Conservation (phyloP, 495 filamentous ascomycete species). For the Penicillium angulare region DNA sequence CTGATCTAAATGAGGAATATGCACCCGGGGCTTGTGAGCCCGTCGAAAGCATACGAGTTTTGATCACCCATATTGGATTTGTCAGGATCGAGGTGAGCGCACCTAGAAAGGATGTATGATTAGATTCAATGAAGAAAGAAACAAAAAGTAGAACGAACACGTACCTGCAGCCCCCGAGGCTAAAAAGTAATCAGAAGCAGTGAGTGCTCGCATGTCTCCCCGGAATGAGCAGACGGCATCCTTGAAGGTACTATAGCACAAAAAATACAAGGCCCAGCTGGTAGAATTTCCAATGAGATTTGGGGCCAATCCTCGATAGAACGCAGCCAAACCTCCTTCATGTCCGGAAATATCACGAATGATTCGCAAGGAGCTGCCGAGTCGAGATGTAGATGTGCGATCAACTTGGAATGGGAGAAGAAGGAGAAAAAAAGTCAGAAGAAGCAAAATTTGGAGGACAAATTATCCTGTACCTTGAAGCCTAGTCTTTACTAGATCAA, state of each 20-base stretch:
- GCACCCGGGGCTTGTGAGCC: slow-evolving; percentile 70
- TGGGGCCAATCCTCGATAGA: slow-evolving; percentile 86
- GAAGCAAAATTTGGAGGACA: background rate
- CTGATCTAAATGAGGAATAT: slow-evolving; percentile 73
- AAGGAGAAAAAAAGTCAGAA: background rate
- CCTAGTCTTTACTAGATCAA: slow-evolving; percentile 94
- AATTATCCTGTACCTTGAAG: slow-evolving; percentile 65
- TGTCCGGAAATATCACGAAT: slow-evolving; percentile 51
- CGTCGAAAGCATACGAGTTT: slow-evolving; percentile 93
- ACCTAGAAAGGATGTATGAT: slow-evolving; percentile 33
- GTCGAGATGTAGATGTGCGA: slow-evolving; percentile 35
- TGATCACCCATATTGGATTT: slow-evolving; percentile 98
- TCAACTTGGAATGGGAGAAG: too few relatives aligned
- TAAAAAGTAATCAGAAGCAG: slow-evolving; percentile 78
- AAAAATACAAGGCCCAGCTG: slow-evolving; percentile 91
- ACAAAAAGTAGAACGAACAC: background rate
- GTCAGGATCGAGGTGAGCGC: slow-evolving; percentile 73
- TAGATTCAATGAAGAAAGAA: background rate
- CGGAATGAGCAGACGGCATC: slow-evolving; percentile 33
- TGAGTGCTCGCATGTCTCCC: slow-evolving; percentile 35
- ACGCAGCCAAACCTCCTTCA: slow-evolving; percentile 60
- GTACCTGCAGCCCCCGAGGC: slow-evolving; percentile 74
- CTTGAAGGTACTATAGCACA: slow-evolving; percentile 64
- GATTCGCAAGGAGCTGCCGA: slow-evolving; percentile 55
- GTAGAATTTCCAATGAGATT: slow-evolving; percentile 89